Evolutionary conservation across 768 basidiomycete species (phyloP), one percentile per base, ranked within the genome.

Genomic region (Amanita inopinata): DNA sequence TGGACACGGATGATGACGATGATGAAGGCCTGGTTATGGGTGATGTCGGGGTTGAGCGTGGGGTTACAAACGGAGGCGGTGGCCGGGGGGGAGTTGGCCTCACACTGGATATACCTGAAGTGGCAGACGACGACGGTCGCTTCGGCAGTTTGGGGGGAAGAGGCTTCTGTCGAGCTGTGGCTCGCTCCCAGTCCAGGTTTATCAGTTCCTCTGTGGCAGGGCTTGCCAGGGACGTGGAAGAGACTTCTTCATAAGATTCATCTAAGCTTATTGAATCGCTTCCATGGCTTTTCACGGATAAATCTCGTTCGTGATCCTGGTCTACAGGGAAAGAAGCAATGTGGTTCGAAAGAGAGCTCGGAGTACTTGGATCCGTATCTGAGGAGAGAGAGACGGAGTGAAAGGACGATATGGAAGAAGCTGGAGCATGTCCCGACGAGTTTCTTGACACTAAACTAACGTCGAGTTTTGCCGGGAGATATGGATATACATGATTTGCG

Each of bases 361-460:
- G 66, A 1, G 63, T 66, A 45, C 61, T 61, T 12, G 65, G 57
- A 46, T 68, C 66, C 22, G 67, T 66, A 48, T 80, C 79, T 5
- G 80, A 82, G 1, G 84, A 87, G 12, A 88, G 69, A 1, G 85
- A 88, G 18, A 88, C 81, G 2, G 85, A 86, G 51, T 86, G 83
- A 48, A 89, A 86, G 20, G 85, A 88, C 2, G 85, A 87, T 28
- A 85, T 72, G 36, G 85, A 88, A 1, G 83, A 83, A 2, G 71
- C 72, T 3, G 74, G 71, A 3, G 64, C 71, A 55, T 87, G 83
- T 31, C 68, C 64, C 12, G 59, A 47, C 31, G 55, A 57, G 46
- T 49, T 50, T 31, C 53, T 52, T 11, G 64, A 57, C 39, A 61
- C 67, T 14, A 58, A 56, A 49, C 56, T 59, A 23, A 57, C 49